phyloP scores from a whole-genome alignment of 2,329 filamentous ascomycete genomes.

The Incumbomyces delicatus region DNA sequence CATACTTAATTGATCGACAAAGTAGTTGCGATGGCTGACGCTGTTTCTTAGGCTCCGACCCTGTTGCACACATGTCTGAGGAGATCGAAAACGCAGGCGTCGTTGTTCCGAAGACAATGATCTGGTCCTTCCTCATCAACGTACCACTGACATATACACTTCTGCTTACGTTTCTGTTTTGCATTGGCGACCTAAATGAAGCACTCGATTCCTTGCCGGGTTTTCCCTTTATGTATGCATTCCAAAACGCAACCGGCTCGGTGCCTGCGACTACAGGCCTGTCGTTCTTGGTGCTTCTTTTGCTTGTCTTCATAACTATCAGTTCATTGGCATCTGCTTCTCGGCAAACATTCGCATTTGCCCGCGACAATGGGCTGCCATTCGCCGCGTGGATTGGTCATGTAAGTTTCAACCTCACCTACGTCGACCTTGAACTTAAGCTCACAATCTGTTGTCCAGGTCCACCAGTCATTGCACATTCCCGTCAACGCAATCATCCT shows the following conservation, averaged over 20 bases:
- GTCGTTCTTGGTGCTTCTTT: slow-evolving; percentile 17
- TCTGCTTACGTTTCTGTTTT: slow-evolving; percentile 31
- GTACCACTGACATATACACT: slow-evolving; percentile 28
- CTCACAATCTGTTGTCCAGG: slow-evolving; percentile 27
- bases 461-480: slow-evolving; percentile 13
- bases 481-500: slow-evolving; percentile 16
- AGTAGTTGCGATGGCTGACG: no score
- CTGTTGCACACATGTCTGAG: slow-evolving; percentile 32
- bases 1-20: no score
- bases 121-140: slow-evolving; percentile 29
- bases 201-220: slow-evolving; percentile 21
- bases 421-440: no score
- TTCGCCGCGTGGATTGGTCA: no score
- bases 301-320: not conserved
- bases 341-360: slow-evolving; percentile 21
- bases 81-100: slow-evolving; percentile 30
- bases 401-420: slow-evolving; percentile 31
- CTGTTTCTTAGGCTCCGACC: slow-evolving; percentile 21
- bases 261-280: slow-evolving; percentile 23
- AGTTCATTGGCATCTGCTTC: not conserved
- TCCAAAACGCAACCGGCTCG: slow-evolving; percentile 23
- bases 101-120: slow-evolving; percentile 29
- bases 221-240: slow-evolving; percentile 29
- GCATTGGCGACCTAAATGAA: slow-evolving; percentile 25
- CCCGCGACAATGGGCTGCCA: slow-evolving; percentile 24